Conservation (phyloP, 202 grass and related monocot genomes). For the Musa balbisiana region DNA sequence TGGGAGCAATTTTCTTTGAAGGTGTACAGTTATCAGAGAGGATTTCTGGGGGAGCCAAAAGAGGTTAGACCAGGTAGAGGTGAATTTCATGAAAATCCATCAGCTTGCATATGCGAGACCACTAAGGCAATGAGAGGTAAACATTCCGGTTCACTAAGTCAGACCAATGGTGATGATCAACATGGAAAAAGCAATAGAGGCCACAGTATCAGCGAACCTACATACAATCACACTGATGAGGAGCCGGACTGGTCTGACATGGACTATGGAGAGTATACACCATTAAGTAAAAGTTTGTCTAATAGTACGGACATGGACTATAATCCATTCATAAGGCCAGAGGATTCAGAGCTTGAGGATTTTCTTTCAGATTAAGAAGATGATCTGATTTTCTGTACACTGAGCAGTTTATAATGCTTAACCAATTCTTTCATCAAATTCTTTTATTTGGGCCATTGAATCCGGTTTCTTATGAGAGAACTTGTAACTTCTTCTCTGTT, state of each 20-base stretch:
- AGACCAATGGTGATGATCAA: background rate
- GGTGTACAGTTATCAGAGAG: slow-evolving; percentile 14
- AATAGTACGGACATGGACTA: slow-evolving; percentile 7
- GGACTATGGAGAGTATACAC: slow-evolving; percentile 14
- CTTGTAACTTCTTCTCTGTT: background rate
- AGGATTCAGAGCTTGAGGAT: slow-evolving; percentile 11
- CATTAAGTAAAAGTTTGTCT: background rate
- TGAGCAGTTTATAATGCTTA: too few species aligned
- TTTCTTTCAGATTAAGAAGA: slow-evolving; percentile 8
- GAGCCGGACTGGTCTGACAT: slow-evolving; percentile 11
- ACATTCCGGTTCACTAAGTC: background rate
- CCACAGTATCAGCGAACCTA: background rate
- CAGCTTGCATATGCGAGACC: slow-evolving; percentile 13
- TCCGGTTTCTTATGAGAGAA: background rate
- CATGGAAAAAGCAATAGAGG: background rate
- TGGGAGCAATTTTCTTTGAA: slow-evolving; percentile 20
- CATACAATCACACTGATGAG: background rate
- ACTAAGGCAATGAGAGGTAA: background rate
- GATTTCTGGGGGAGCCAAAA: slow-evolving; percentile 24
- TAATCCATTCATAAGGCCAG: slow-evolving; percentile 5
- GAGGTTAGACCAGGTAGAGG: slow-evolving; percentile 25
- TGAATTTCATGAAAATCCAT: slow-evolving; percentile 26
- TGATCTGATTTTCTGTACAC: background rate
- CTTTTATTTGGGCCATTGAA: background rate
- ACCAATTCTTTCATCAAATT: slow-evolving; percentile 18